Evolutionary conservation across 2,329 filamentous ascomycete species (phyloP), one percentile per base, ranked within the genome.

Genomic region (Aureobasidium mangrovei): DNA sequence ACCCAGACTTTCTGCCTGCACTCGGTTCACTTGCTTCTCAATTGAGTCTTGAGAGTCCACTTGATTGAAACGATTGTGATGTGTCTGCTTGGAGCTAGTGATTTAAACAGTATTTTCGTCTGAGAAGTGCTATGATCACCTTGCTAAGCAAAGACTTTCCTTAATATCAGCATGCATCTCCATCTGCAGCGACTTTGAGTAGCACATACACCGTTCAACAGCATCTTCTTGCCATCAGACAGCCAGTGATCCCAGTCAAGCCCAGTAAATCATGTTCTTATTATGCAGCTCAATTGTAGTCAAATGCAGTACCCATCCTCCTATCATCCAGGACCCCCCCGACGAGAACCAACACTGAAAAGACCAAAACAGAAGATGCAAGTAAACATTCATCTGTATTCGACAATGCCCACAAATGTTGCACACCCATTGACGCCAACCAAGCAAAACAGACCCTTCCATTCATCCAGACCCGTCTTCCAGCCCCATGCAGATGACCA

Each of bases 231-330:
- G 18, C 18, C 18, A 18, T 18, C 18, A 18, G 18, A 18, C 18
- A 18, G 18, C 18, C 18, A 18, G 18, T 18, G 18, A 18, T 18
- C 18, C 18, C 18, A 18, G 18, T 18, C 18, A 18, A 18, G 18
- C 18, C 18, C 18, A 18, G 18, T 18, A 18, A 18, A 18, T 1
- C 18, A 18, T 18, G 18, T 18, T 40, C 28, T 8, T 29, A 49
- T 49, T 40, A 49, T 49, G 46, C 46, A 40, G 35, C 9, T 40
- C 28, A 27, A 32, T 40, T 40, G 46, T 32, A 40, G 28, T 49
- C 9, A 38, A 39, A 49, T 49, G 46, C 46, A 40, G 38, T 47
- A 47, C 27, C 26, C 36, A 26, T 49, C n/a, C 46, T 27, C 7
- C 29, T 42, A 9, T 27, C 29, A 51, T 33, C 38, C 29, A 28